These are phyloP conservation scores for Cordyceps militaris DNA, from an alignment of 2,329 filamentous ascomycete species.

Conservation along the genomic window DNA sequence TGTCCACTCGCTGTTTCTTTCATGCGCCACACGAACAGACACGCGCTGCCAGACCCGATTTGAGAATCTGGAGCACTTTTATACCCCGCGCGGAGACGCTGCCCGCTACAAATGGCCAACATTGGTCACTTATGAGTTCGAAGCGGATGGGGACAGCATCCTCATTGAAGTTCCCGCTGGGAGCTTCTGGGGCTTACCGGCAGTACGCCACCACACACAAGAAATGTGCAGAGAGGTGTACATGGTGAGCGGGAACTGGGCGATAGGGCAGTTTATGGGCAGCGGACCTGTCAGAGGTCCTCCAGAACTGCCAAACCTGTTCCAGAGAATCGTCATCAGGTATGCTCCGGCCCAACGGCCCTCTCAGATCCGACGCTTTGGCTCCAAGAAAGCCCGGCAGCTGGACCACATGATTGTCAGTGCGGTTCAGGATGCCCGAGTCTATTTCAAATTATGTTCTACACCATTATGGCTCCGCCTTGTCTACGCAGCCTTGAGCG, in stretches of 20 bases:
- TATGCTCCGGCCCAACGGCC: neutral
- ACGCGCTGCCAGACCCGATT: neutral
- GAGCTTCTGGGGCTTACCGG: neutral
- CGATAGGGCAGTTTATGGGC: neutral
- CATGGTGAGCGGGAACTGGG: neutral
- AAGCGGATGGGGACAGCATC: neutral
- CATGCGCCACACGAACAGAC: neutral
- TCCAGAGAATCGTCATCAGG: neutral
- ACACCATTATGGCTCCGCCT: slow-evolving; percentile 2
- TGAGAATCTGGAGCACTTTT: neutral
- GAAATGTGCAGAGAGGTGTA: neutral
- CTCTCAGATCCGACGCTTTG: neutral
- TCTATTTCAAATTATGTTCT: neutral
- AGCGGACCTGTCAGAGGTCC: neutral
- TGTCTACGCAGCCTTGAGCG: neutral
- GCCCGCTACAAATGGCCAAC: neutral
- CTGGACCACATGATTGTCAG: neutral
- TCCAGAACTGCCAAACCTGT: neutral
- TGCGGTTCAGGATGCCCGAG: neutral
- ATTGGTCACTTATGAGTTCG: neutral
- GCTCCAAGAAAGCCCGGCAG: neutral
- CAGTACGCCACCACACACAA: neutral
- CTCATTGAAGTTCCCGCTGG: neutral
- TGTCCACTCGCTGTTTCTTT: neutral
- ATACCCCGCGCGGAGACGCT: neutral